phyloP scores from a whole-genome alignment of 1,284 basidiomycete genomes.

The Leccinum pallidistipes region DNA sequence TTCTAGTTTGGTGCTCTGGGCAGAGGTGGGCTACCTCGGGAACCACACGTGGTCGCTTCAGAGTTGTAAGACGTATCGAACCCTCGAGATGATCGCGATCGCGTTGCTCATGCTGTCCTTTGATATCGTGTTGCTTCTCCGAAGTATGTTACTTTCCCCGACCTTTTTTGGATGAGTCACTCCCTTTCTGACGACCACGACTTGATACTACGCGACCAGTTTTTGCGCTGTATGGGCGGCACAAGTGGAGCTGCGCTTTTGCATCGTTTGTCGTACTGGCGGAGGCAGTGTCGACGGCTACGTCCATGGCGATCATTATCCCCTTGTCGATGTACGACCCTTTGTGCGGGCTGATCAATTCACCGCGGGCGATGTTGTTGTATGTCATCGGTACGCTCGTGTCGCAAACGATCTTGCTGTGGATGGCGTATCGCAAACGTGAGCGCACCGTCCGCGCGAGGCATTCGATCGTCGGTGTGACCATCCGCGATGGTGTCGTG shows the following conservation, averaged over 20 bases:
- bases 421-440: conserved; percentile 21
- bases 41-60: neutral
- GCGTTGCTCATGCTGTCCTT: conserved; percentile 22
- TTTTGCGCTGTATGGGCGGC: conserved; percentile 20
- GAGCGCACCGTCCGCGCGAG: neutral
- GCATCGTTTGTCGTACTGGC: conserved; percentile 9
- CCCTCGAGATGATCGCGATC: conserved; percentile 14
- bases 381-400: conserved; percentile 13
- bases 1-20: conserved; percentile 9
- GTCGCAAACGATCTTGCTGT: conserved; percentile 22
- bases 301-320: conserved; percentile 1
- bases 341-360: conserved; percentile 10
- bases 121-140: conserved; percentile 18
- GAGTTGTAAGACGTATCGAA: conserved; percentile 16
- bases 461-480: conserved; percentile 16
- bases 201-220: conserved; percentile 13
- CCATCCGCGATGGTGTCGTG: conserved; percentile 28
- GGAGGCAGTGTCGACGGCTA: conserved; percentile 7
- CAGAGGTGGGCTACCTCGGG: conserved; percentile 13
- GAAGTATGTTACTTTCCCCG: conserved; percentile 15
- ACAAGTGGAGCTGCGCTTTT: conserved; percentile 3
- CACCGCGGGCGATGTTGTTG: conserved; percentile 12
- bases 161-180: neutral
- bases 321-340: conserved; percentile 14
- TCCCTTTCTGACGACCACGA: neutral